Base-by-base conservation (phyloP, 78 protist species). In the Tieghemostelium lacteum region DNA sequence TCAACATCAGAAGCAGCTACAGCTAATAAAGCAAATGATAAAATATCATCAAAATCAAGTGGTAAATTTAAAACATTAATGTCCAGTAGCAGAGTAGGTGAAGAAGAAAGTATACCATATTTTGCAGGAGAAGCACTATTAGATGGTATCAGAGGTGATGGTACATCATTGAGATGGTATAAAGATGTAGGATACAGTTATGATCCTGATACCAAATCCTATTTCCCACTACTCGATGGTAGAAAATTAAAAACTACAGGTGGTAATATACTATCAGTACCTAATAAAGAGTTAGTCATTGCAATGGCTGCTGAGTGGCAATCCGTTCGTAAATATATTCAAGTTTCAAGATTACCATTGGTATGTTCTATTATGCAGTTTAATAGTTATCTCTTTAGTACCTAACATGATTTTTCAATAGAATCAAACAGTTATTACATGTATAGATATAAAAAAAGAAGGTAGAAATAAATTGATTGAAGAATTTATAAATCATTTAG, bases 91-190 rank as follows among this genome's bases (percentile, higher is more conserved):
- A 65, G 20, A 29, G 72, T 16, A 29, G 16, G 6, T 17, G 39
- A 65, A 19, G 24, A 10, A 17, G 10, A 31, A 16, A 16, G 8
- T 14, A 34, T 70, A 37, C 55, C 55, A 42, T 75, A 60, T 2
- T 60, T 60, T 34, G 60, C 34, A 60, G 85, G 85, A 39, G 86
- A 60, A 29, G 71, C 57, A n/a, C 17, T 62, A 42, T 49, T 62
- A 12, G 71, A 75, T 29, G 73, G 71, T 33, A 61, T 83, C 10
- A 83, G 42, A 57, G 50, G 36, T 42, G 91, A 83, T 69, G 91
- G 91, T 70, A 55, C 91, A 17, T 69, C 91, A 83, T 58, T 83
- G 42, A 52, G 78, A 55, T 83, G 91, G 91, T 83, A 69, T 69
- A 83, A 83, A 58, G 50, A 37, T 55, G 50, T 63, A 33, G 77